Percentiles rank a stretch among this genome's conserved stretches.
These are phyloP conservation scores for Lyophyllum semitale DNA, from an alignment of 768 basidiomycete genomes.

Conservation along the genomic window DNA sequence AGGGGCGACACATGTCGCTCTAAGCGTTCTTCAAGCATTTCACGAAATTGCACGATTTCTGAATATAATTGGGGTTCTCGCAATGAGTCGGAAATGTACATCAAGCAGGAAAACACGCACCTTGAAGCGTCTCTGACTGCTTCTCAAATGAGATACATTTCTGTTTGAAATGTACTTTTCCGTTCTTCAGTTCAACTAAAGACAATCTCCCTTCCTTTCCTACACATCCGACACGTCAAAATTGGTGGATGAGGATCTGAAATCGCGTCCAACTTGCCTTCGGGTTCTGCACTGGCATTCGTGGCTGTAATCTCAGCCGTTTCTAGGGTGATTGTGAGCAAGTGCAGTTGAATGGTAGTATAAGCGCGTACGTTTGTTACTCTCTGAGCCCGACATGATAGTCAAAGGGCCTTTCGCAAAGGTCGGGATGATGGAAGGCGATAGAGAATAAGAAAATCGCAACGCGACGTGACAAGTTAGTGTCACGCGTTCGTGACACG, in stretches of 20 bases:
- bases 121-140: conserved; percentile 80
- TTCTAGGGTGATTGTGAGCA: neutral
- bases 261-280: conserved; percentile 35
- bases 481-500: conserved; percentile 52
- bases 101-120: conserved; percentile 36
- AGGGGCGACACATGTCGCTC: conserved; percentile 52
- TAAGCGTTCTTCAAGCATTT: conserved; percentile 63
- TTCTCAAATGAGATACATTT: conserved; percentile 76
- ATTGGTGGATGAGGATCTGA: neutral
- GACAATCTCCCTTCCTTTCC: conserved; percentile 41
- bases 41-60: conserved; percentile 81
- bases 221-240: conserved; percentile 31
- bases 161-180: conserved; percentile 76
- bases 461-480: conserved; percentile 41
- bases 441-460: conserved; percentile 22
- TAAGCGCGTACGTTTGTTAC: conserved; percentile 33
- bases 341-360: neutral
- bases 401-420: conserved; percentile 27
- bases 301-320: neutral
- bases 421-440: conserved; percentile 9
- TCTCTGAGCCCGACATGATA: conserved; percentile 37
- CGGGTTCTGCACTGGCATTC: conserved; percentile 6
- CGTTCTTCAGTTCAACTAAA: conserved; percentile 72
- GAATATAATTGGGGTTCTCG: conserved; percentile 14
- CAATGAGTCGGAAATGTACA: neutral